Conservation (phyloP, 495 filamentous ascomycete species). For the Bacidia rubella region DNA sequence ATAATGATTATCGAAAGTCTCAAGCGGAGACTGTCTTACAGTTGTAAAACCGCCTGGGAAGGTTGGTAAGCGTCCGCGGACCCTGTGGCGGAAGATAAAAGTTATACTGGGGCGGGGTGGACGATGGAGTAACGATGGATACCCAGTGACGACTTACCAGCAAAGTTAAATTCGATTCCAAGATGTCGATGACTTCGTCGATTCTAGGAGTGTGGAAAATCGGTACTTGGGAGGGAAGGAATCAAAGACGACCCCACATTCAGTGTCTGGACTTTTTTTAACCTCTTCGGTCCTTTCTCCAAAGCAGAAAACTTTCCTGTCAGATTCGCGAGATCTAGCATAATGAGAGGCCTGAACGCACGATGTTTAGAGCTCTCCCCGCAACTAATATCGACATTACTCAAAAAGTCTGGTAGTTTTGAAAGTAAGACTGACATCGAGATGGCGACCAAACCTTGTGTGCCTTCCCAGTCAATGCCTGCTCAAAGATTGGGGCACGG, state of each 20-base stretch:
- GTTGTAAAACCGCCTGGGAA: too few relatives aligned
- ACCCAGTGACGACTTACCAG: too few relatives aligned
- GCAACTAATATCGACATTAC: neutral
- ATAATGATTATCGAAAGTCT: too few relatives aligned
- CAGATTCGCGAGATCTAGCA: neutral
- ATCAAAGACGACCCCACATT: neutral
- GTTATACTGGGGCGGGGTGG: neutral
- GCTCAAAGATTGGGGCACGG: too few relatives aligned
- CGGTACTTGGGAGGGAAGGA: neutral
- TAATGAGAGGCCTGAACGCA: neutral
- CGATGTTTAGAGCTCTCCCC: neutral
- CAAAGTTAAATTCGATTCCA: too few relatives aligned
- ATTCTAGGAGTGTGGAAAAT: too few relatives aligned
- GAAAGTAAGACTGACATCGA: too few relatives aligned
- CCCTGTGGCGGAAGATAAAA: neutral
- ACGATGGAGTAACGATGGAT: too few relatives aligned
- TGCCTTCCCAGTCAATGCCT: too few relatives aligned
- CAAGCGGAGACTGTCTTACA: too few relatives aligned
- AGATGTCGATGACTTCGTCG: too few relatives aligned
- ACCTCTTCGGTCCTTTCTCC: slow-evolving; percentile 2
- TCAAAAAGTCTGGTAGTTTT: neutral
- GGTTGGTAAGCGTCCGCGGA: neutral
- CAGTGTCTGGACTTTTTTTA: neutral
- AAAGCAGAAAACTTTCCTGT: neutral
- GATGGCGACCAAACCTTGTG: too few relatives aligned